phyloP scores from a whole-genome alignment of 2,329 filamentous ascomycete species.

The Cladosporium oxysporum region DNA sequence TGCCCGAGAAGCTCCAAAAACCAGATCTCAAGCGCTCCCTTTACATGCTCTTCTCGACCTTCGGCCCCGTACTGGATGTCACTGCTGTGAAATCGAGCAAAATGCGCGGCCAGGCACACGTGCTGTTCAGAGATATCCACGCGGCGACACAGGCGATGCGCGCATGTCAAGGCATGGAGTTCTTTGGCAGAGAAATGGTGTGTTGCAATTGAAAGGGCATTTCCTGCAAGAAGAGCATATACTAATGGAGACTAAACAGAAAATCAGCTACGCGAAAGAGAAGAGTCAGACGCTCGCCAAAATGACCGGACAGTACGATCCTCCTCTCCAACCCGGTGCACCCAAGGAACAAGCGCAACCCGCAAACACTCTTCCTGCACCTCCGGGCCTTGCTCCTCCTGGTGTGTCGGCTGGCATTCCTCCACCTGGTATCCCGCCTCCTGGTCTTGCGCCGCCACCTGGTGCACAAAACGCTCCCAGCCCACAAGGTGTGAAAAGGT shows the following conservation, averaged over 20 bases:
- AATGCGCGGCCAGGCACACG: slow-evolving; percentile 94
- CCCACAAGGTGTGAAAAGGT: slow-evolving; percentile 57
- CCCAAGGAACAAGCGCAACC: slow-evolving; percentile 30
- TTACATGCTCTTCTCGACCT: slow-evolving; percentile 92
- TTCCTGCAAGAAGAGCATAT: slow-evolving; percentile 4
- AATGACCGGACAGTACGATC: slow-evolving; percentile 84
- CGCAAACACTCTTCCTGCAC: slow-evolving; percentile 16
- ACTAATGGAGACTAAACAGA: slow-evolving; percentile 53
- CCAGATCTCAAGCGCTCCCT: slow-evolving; percentile 80
- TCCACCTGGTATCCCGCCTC: slow-evolving; percentile 24
- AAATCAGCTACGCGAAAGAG: slow-evolving; percentile 86
- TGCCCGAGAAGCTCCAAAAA: slow-evolving; percentile 89
- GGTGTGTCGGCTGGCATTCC: slow-evolving; percentile 11
- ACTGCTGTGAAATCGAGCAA: slow-evolving; percentile 84
- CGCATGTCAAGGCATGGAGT: slow-evolving; percentile 78
- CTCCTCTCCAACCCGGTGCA: slow-evolving; percentile 25
- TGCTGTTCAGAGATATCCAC: slow-evolving; percentile 86
- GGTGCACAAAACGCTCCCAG: slow-evolving; percentile 53
- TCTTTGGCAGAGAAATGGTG: slow-evolving; percentile 85
- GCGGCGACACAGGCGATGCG: slow-evolving; percentile 94
- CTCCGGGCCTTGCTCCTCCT: slow-evolving; percentile 15
- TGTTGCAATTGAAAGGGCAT: slow-evolving; percentile 37
- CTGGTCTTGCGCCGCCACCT: slow-evolving; percentile 55
- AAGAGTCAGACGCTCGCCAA: slow-evolving; percentile 88
- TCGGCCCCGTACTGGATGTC: slow-evolving; percentile 88